These are phyloP conservation scores for Magnolia kwangsiensis DNA, from an alignment of 164 flowering plant genomes.

Conservation along the genomic window DNA sequence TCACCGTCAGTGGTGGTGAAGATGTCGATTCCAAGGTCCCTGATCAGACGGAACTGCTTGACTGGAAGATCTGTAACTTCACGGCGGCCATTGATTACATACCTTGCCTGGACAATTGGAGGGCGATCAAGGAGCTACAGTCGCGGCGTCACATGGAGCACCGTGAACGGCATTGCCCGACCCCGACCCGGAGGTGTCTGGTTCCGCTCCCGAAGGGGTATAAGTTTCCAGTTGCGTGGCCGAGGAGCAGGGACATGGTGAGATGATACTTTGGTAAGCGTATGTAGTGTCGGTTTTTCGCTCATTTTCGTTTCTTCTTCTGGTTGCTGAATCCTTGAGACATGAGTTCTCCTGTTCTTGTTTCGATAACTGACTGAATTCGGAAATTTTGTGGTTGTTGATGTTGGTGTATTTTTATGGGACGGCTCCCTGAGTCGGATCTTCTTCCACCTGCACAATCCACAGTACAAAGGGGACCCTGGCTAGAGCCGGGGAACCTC, in stretches of 20 bases:
- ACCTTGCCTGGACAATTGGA: conserved; percentile 80
- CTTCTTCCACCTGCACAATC: too few relatives aligned
- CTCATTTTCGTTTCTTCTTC: background rate
- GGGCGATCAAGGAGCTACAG: conserved; percentile 62
- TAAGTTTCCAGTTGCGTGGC: conserved; percentile 75
- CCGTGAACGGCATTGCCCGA: conserved; percentile 84
- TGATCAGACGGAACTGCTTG: conserved; percentile 8
- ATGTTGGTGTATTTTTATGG: too few relatives aligned
- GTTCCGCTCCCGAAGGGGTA: conserved; percentile 73
- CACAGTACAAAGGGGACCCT: too few relatives aligned
- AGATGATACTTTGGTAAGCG: conserved; percentile 70
- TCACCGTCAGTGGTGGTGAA: background rate
- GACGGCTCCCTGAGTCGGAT: too few relatives aligned
- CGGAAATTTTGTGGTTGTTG: background rate
- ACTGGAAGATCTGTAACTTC: conserved; percentile 55
- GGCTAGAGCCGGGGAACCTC: too few relatives aligned
- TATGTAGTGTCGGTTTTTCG: conserved; percentile 5
- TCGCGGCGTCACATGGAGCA: conserved; percentile 83
- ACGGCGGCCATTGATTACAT: conserved; percentile 62
- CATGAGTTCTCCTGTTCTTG: background rate
- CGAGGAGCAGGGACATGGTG: conserved; percentile 96
- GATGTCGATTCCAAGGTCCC: background rate
- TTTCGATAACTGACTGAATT: background rate
- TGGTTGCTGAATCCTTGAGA: background rate
- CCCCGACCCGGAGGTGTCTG: conserved; percentile 56